These are phyloP conservation scores for Skeletonema menzelii DNA, from an alignment of 108 stramenopile species.

Conservation along the genomic window DNA sequence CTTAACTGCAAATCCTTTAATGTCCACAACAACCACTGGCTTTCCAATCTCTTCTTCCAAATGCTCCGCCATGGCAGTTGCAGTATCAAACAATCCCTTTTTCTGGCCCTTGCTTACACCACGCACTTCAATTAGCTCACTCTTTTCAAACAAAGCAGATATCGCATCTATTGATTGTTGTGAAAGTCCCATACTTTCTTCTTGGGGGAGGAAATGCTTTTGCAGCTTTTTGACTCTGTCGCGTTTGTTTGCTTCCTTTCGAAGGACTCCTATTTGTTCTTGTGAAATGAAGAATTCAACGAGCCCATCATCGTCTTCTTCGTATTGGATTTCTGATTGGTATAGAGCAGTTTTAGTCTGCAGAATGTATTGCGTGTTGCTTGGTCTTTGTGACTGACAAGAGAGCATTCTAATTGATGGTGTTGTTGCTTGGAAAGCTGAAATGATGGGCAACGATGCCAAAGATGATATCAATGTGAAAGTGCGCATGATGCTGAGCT, in stretches of 20 bases:
- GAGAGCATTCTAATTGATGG: neutral
- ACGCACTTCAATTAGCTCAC: conserved; percentile 43
- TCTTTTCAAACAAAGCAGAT: conserved; percentile 22
- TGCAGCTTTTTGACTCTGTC: conserved; percentile 21
- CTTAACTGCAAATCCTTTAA: conserved; percentile 45
- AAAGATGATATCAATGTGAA: neutral
- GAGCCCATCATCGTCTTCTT: conserved; percentile 21
- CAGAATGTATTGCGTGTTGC: neutral
- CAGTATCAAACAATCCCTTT: conserved; percentile 27
- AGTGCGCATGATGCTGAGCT: neutral
- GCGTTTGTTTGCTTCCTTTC: conserved; percentile 47
- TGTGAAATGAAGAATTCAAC: conserved; percentile 34
- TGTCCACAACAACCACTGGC: conserved; percentile 39
- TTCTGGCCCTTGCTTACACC: conserved; percentile 42
- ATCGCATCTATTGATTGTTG: conserved; percentile 29
- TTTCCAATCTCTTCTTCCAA: conserved; percentile 39
- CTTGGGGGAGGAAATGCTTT: conserved; percentile 18
- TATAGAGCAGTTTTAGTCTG: neutral
- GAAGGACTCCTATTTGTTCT: conserved; percentile 39
- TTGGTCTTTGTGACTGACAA: neutral
- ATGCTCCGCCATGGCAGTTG: conserved; percentile 21
- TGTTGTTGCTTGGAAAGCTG: neutral
- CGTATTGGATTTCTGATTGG: neutral
- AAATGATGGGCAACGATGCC: neutral
- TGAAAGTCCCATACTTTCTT: conserved; percentile 26